Base-by-base conservation (phyloP, 2,329 filamentous ascomycete species). In the Clonostachys rhizophaga region DNA sequence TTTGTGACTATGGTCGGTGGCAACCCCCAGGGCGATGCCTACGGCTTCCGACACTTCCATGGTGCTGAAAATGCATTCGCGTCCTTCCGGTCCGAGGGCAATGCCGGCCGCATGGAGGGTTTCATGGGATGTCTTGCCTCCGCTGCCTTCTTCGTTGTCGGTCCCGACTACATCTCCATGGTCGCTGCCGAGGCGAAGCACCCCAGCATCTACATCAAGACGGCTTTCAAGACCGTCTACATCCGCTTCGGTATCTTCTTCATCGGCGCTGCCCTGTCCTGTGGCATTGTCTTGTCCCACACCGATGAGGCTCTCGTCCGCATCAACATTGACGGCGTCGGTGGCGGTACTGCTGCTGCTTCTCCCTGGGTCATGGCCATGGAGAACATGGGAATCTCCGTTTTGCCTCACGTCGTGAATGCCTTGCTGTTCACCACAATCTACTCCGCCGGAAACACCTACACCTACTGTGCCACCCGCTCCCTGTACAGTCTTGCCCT, bases 31-130 rank as follows among this genome's bases (percentile, higher is more conserved):
- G 71, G 72, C 2, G 71, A 78, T 17, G 70, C 76, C 3, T 74
- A 82, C 46, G 84, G 85, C 1, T 87, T 87, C 58, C 65, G 75
- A 42, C 86, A 86, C 59, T 89, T 84, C 81, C 76, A 70, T 46
- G 65, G 79, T 35, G 83, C 83, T 0, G 81, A 78, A 71, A 82
- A 79, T 2, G 36, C 56, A 1, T 60, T 61, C 47, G 74, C 71
- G 3, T 76, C 81, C 51, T 69, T 80, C 46, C 74, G 83, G 47
- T 75, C 79, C 43, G 67, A 67, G 0, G 86, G 84, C 1, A 59
- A 74, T 37, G 71, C 85, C 0, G 87, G 86, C 13, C 73, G 75
- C 34, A 87, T 84, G 52, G 70, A 87, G 9, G 84, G 84, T 0
- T 86, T 87, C 57, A 64, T 86, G 33, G 76, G 81, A 43, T 83